Evolutionary conservation across 2,329 filamentous ascomycete genomes (phyloP), one percentile per base, ranked within the genome.

Genomic region (Microdochium paspali): DNA sequence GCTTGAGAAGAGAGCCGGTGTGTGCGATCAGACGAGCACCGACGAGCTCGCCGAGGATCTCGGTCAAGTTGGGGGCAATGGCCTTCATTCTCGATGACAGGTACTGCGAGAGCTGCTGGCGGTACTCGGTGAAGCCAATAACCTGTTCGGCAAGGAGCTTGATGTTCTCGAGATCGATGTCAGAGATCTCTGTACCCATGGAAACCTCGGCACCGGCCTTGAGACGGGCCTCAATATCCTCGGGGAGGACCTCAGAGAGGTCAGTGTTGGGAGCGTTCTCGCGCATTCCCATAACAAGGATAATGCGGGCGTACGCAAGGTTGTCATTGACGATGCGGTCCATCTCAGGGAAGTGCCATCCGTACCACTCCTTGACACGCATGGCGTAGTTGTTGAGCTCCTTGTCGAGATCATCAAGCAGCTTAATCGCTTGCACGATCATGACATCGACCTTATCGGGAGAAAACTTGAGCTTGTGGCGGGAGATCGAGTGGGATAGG

Each of bases 321-420:
- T 98, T 98, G 77, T 98, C 93, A 68, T 94, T 94, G 57, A 96
- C 78, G 62, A 97, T 95, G 72, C 90, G 91, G 62, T 88, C 90
- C 78, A 98, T 83, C 74, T 98, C 93, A 35, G 93, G 93, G 75
- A 97, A 98, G 71, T 97, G 93, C 93, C 93, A 98, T 61, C 93
- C 93, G 66, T 98, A 98, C 93, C 93, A 98, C 70, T 98, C 93
- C 82, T 97, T 97, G 52, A 96, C 90, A 67, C 93, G 80, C 93
- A 98, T 98, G 54, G 93, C 91, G 64, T 96, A 97, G 58, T 88
- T 93, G 75, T 98, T 98, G 54, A 98, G 76, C 70, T 98, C 93
- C 77, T 98, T 98, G 74, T 98, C 93, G 52, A 98, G 74, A 55
- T 98, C 93, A 64, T 98, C 93, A 44, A 98, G 77, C 46, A 96